A percentile compares a stretch with the other conserved stretches of the same genome.
Evolutionary conservation across 108 stramenopile species (phyloP).

Genomic region (Skeletonema grethae): DNA sequence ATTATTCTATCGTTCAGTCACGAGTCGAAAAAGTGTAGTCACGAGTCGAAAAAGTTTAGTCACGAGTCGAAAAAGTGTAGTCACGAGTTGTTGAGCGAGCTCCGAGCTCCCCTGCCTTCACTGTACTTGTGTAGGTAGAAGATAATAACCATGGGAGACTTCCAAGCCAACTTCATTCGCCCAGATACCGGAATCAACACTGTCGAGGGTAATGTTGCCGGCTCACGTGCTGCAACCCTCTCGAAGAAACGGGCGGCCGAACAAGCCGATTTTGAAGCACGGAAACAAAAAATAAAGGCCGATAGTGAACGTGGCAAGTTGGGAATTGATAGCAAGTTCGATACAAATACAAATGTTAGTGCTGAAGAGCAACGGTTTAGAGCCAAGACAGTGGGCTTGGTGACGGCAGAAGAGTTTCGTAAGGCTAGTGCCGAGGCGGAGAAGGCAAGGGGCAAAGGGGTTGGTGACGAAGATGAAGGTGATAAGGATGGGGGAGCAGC

Average conservation of each 20-base stretch:
- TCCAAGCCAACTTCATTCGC: slow-evolving; percentile 74
- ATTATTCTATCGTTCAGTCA: no score
- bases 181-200: slow-evolving; percentile 83
- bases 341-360: slow-evolving; percentile 37
- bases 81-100: no score
- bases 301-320: slow-evolving; percentile 48
- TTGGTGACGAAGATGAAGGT: slow-evolving; percentile 10
- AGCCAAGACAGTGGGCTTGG: slow-evolving; percentile 80
- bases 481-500: slow-evolving; percentile 3
- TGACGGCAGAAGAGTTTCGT: slow-evolving; percentile 83
- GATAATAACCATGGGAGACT: slow-evolving; percentile 70
- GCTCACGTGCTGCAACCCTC: slow-evolving; percentile 73
- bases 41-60: no score
- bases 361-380: slow-evolving; percentile 59
- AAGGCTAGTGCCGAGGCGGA: slow-evolving; percentile 52
- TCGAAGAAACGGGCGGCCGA: slow-evolving; percentile 72
- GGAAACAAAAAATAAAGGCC: slow-evolving; percentile 53
- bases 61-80: no score
- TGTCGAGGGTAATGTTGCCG: slow-evolving; percentile 87
- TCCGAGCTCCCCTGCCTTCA: no score
- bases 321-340: slow-evolving; percentile 55
- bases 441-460: slow-evolving; percentile 25
- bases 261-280: slow-evolving; percentile 74
- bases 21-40: no score
- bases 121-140: no score